Evolutionary conservation across 2,329 filamentous ascomycete genomes (phyloP).

Genomic region (Pseudogymnoascus sp.): DNA sequence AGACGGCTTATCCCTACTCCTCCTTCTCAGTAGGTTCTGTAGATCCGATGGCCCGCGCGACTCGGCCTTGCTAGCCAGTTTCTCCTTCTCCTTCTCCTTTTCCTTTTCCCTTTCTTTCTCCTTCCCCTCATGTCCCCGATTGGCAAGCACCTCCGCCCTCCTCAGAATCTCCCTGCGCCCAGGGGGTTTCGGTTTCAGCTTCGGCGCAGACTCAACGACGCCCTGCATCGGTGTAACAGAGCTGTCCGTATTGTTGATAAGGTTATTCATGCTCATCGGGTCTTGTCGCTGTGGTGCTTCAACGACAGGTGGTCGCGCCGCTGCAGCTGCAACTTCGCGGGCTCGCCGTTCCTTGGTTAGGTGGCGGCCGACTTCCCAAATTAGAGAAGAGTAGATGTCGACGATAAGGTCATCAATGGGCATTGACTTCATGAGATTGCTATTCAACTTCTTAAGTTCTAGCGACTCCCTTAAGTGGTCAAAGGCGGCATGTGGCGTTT

Average conservation of each 20-base stretch:
- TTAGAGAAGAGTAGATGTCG: constrained; percentile 77
- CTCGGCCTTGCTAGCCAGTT: neutral
- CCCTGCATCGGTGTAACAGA: neutral
- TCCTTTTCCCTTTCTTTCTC: constrained; percentile 12
- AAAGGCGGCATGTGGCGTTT: constrained; percentile 40
- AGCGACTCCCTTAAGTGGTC: constrained; percentile 58
- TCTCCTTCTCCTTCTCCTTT: constrained; percentile 21
- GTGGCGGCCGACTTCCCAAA: constrained; percentile 50
- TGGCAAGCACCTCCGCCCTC: constrained; percentile 44
- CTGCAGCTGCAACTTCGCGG: constrained; percentile 23
- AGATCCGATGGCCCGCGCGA: neutral
- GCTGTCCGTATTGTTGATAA: constrained; percentile 26
- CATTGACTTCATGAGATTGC: constrained; percentile 74
- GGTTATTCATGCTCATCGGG: constrained; percentile 26
- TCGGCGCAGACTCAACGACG: constrained; percentile 25
- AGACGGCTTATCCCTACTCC: neutral
- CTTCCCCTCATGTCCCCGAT: constrained; percentile 13
- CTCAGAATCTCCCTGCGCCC: constrained; percentile 43
- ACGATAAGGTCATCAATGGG: constrained; percentile 89
- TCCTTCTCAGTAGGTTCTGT: neutral
- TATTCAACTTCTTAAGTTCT: constrained; percentile 73
- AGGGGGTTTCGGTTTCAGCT: constrained; percentile 32
- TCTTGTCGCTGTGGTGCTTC: constrained; percentile 14
- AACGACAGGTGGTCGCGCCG: neutral
- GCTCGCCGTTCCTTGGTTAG: constrained; percentile 37